A percentile compares a stretch with the other conserved stretches of the same genome.
phyloP scores from a whole-genome alignment of 192 early-diverging fungal species.

The Entomortierella chlamydospora region DNA sequence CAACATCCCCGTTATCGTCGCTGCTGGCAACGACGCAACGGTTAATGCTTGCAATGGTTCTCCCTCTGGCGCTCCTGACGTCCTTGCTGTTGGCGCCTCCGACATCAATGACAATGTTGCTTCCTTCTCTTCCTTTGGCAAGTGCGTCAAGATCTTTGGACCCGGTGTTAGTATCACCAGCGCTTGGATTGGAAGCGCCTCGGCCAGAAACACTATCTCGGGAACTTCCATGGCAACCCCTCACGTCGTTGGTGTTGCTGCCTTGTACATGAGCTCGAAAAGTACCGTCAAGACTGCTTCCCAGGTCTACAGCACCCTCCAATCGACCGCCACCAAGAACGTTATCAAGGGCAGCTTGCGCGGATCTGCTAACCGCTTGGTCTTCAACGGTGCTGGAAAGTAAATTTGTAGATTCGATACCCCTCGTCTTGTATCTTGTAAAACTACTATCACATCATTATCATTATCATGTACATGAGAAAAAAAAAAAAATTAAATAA shows the following conservation, averaged over 20 bases:
- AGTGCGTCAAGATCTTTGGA: slow-evolving; percentile 94
- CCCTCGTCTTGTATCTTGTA: too few relatives aligned
- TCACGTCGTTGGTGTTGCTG: slow-evolving; percentile 91
- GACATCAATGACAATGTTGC: slow-evolving; percentile 82
- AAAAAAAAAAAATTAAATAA: too few relatives aligned
- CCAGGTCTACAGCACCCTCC: slow-evolving; percentile 70
- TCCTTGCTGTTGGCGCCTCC: slow-evolving; percentile 89
- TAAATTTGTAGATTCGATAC: slow-evolving; percentile 14
- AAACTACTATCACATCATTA: too few relatives aligned
- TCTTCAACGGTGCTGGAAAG: slow-evolving; percentile 65
- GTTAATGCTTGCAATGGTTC: slow-evolving; percentile 73
- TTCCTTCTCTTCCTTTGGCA: slow-evolving; percentile 86
- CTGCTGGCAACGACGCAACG: slow-evolving; percentile 77
- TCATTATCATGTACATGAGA: too few relatives aligned
- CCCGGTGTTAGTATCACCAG: slow-evolving; percentile 90
- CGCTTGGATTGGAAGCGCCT: slow-evolving; percentile 80
- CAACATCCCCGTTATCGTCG: slow-evolving; percentile 79
- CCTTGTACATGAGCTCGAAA: slow-evolving; percentile 66
- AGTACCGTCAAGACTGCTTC: slow-evolving; percentile 54
- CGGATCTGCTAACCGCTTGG: slow-evolving; percentile 67
- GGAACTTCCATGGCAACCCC: slow-evolving; percentile 97
- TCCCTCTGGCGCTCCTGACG: slow-evolving; percentile 63
- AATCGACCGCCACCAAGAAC: slow-evolving; percentile 63
- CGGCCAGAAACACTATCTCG: slow-evolving; percentile 87
- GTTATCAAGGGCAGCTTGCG: slow-evolving; percentile 62